Evolutionary conservation across 306 rosid genomes (phyloP).

Genomic region (Lathyrus sativus): DNA sequence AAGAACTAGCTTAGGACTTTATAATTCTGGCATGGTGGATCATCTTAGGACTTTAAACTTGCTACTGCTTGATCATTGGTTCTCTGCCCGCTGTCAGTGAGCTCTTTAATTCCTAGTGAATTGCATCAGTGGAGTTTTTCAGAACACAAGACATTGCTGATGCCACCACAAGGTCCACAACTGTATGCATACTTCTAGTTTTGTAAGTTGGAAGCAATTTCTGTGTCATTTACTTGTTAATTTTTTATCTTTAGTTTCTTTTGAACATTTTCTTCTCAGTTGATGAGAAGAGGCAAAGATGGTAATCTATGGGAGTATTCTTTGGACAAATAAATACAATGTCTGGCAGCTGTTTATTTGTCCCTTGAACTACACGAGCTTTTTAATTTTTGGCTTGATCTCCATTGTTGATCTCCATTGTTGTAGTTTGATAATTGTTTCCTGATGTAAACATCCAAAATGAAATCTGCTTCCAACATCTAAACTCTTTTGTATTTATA

Average conservation of each 20-base stretch:
- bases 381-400: neutral
- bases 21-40: conserved; percentile 19
- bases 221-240: conserved; percentile 6
- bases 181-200: conserved; percentile 19
- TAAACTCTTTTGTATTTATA: neutral
- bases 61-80: conserved; percentile 7
- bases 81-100: conserved; percentile 6
- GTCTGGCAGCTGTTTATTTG: conserved; percentile 13
- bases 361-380: neutral
- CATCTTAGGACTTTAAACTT: conserved; percentile 19
- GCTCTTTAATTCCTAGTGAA: conserved; percentile 19
- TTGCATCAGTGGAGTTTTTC: conserved; percentile 3
- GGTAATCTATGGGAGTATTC: conserved; percentile 8
- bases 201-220: conserved; percentile 2
- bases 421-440: conserved; percentile 9
- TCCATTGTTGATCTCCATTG: neutral
- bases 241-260: conserved; percentile 7
- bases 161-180: conserved; percentile 3
- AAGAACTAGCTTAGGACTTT: conserved; percentile 25
- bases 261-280: conserved; percentile 29
- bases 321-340: conserved; percentile 1
- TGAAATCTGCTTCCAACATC: conserved; percentile 28
- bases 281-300: conserved; percentile 15
- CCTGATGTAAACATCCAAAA: conserved; percentile 2
- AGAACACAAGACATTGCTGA: conserved; percentile 4